Percentiles rank a stretch among this genome's conserved stretches.
Evolutionary conservation across 345 rosid species (phyloP).

Genomic region (Sonneratia alba): DNA sequence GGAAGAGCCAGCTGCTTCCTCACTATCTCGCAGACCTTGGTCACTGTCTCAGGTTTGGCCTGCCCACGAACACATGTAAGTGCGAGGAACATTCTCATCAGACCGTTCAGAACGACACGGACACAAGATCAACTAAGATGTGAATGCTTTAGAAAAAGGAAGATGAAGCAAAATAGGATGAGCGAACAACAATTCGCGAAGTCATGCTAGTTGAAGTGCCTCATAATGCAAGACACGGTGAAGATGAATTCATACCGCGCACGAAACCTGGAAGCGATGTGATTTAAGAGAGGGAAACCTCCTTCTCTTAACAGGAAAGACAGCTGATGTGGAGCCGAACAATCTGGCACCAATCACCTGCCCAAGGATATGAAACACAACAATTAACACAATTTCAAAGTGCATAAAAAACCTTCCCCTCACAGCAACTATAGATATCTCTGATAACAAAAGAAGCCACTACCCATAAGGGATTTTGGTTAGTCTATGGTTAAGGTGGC

Average conservation of each 20-base stretch:
- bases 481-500: background rate
- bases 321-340: conserved; percentile 23
- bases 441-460: background rate
- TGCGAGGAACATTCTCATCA: background rate
- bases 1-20: conserved; percentile 42
- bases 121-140: background rate
- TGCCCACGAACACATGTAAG: background rate
- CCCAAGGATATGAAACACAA: conserved; percentile 1
- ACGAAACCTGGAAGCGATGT: conserved; percentile 23
- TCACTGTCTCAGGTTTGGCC: conserved; percentile 40
- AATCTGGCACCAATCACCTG: conserved; percentile 25
- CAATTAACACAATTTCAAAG: background rate
- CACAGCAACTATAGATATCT: background rate
- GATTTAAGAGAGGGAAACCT: conserved; percentile 31
- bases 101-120: background rate
- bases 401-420: background rate
- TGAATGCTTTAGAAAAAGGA: background rate
- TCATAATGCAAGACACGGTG: background rate
- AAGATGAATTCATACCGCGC: conserved; percentile 29
- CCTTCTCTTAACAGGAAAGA: conserved; percentile 20
- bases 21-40: conserved; percentile 32
- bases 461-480: background rate
- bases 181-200: background rate
- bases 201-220: background rate
- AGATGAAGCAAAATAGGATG: background rate